phyloP scores from a whole-genome alignment of 208 protist genomes.

The Blechomonas ayalai region DNA sequence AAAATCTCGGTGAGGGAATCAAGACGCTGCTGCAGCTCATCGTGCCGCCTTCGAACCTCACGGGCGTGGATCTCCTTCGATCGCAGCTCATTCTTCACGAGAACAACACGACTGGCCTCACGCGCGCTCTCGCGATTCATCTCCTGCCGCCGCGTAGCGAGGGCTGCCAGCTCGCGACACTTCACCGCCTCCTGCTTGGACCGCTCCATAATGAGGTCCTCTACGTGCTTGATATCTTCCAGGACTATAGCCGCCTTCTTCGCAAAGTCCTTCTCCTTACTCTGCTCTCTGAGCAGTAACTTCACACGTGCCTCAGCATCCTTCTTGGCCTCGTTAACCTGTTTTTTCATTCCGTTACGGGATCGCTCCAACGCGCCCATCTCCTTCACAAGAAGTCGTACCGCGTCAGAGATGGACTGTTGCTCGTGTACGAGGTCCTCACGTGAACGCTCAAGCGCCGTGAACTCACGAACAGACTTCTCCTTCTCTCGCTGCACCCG shows the following conservation, averaged over 20 bases:
- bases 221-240: slow-evolving; percentile 54
- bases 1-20: slow-evolving; percentile 71
- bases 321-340: slow-evolving; percentile 49
- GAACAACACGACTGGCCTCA: slow-evolving; percentile 53
- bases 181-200: slow-evolving; percentile 66
- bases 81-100: slow-evolving; percentile 86
- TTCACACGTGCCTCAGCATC: slow-evolving; percentile 77
- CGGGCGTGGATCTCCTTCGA: slow-evolving; percentile 56
- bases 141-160: slow-evolving; percentile 73
- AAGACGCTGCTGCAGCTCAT: slow-evolving; percentile 72
- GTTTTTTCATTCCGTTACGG: slow-evolving; percentile 25
- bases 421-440: slow-evolving; percentile 37
- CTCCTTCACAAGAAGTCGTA: slow-evolving; percentile 19
- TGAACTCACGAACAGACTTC: slow-evolving; percentile 38
- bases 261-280: slow-evolving; percentile 68
- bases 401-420: slow-evolving; percentile 33
- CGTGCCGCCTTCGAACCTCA: slow-evolving; percentile 34
- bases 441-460: slow-evolving; percentile 32
- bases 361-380: slow-evolving; percentile 15
- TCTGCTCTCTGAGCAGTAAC: slow-evolving; percentile 82
- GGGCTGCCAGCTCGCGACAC: slow-evolving; percentile 50
- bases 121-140: slow-evolving; percentile 80
- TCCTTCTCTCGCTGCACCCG: slow-evolving; percentile 67
- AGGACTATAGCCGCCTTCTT: slow-evolving; percentile 34
- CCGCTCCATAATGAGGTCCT: slow-evolving; percentile 61